These are phyloP conservation scores for Aureobasidium sp. DNA, from an alignment of 2,329 filamentous ascomycete species.

Conservation along the genomic window DNA sequence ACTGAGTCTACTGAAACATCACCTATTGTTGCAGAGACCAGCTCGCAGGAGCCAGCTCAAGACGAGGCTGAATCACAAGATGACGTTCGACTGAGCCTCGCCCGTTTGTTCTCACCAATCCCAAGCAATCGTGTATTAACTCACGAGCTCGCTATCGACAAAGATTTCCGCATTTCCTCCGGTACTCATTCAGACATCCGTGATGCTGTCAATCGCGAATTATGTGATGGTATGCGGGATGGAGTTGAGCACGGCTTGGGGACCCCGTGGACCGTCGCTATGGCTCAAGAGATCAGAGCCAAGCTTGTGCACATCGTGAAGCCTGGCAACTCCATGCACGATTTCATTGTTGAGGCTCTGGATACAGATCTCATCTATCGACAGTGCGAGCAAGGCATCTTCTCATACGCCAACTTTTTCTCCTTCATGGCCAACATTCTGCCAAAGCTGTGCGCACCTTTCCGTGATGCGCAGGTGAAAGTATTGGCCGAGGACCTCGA, in stretches of 20 bases:
- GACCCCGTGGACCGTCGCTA: slow-evolving; percentile 59
- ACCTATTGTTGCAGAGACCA: slow-evolving; percentile 18
- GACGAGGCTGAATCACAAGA: background rate
- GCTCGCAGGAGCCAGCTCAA: background rate
- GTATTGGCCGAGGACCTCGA: slow-evolving; percentile 54
- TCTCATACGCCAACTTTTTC: slow-evolving; percentile 77
- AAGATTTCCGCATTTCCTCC: slow-evolving; percentile 62
- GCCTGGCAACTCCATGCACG: slow-evolving; percentile 64
- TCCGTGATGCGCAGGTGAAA: slow-evolving; percentile 69
- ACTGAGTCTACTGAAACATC: slow-evolving; percentile 12
- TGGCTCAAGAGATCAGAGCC: slow-evolving; percentile 61
- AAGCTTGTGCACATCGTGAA: slow-evolving; percentile 66
- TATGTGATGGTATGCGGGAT: slow-evolving; percentile 53
- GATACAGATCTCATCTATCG: slow-evolving; percentile 63
- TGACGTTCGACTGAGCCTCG: background rate
- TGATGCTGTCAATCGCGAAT: slow-evolving; percentile 51
- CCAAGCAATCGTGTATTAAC: slow-evolving; percentile 68
- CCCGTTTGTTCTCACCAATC: slow-evolving; percentile 49
- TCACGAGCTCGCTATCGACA: slow-evolving; percentile 73
- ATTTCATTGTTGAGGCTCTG: slow-evolving; percentile 64
- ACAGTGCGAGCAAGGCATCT: slow-evolving; percentile 62
- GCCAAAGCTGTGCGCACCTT: slow-evolving; percentile 71
- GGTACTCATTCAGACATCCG: slow-evolving; percentile 48
- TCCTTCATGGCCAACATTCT: slow-evolving; percentile 65
- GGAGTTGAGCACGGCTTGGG: slow-evolving; percentile 57